Conservation (phyloP, 768 basidiomycete species). For the Mycena polygramma region DNA sequence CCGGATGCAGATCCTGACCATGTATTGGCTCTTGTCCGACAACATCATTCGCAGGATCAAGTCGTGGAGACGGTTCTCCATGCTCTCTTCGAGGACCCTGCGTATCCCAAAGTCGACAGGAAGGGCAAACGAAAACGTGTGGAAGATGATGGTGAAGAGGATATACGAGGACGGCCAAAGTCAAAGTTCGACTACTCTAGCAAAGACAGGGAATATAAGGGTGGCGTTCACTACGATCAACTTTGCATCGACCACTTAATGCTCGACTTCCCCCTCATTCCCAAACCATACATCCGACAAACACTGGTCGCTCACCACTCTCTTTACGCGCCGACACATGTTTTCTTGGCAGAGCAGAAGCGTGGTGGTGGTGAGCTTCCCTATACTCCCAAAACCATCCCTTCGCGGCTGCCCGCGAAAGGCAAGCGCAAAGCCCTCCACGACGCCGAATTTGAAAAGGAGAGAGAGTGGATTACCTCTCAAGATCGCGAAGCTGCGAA, state of each 20-base stretch:
- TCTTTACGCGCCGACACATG: slow-evolving; percentile 78
- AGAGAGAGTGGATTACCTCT: slow-evolving; percentile 62
- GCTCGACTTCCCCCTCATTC: slow-evolving; percentile 69
- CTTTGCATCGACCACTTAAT: slow-evolving; percentile 68
- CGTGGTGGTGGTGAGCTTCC: slow-evolving; percentile 46
- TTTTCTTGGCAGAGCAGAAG: slow-evolving; percentile 60
- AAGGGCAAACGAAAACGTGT: slow-evolving; percentile 50
- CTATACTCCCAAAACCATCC: slow-evolving; percentile 51
- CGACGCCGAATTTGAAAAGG: slow-evolving; percentile 62
- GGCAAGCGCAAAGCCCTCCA: slow-evolving; percentile 56
- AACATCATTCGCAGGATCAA: slow-evolving; percentile 51
- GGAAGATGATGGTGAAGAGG: slow-evolving; percentile 49
- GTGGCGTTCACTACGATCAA: slow-evolving; percentile 61
- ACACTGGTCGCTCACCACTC: slow-evolving; percentile 51
- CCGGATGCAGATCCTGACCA: slow-evolving; percentile 77
- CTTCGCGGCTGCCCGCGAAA: slow-evolving; percentile 48
- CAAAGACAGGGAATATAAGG: slow-evolving; percentile 57
- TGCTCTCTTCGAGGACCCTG: slow-evolving; percentile 69
- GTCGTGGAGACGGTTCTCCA: slow-evolving; percentile 71
- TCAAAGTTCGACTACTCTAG: slow-evolving; percentile 67
- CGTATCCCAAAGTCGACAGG: slow-evolving; percentile 68
- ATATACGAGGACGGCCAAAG: slow-evolving; percentile 47
- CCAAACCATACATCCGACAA: slow-evolving; percentile 66
- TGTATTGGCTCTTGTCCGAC: slow-evolving; percentile 60
- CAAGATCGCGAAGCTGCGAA: slow-evolving; percentile 44